Evolutionary conservation across 2,329 filamentous ascomycete genomes (phyloP), one percentile per base, ranked within the genome.

Genomic region (Davidsoniella virescens): DNA sequence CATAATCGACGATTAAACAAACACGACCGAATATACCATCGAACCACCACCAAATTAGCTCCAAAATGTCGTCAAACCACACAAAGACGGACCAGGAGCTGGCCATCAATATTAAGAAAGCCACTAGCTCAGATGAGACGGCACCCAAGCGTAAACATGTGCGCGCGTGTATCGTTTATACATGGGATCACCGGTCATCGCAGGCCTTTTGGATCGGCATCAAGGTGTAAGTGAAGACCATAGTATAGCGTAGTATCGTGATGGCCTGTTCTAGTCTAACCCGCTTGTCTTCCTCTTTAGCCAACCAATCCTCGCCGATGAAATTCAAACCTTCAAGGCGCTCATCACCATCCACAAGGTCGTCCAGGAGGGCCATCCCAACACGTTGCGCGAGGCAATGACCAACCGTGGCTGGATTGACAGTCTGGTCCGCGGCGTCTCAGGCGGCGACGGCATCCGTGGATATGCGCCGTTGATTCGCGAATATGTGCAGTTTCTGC

Each of bases 261-360:
- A 16, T 25, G 23, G 10, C 17, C 6, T 37, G 4, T 44, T 18
- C 47, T 40, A 29, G 17, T 46, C 52, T 55, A 16, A 52, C 20
- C 23, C 17, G 10, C 18, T 26, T 16, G 3, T 39, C 39, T 37
- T 17, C 10, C 6, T 49, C 12, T 39, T 58, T 20, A 93, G 86
- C 60, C 90, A 96, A 69, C 92, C 92, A n/a, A 87, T 98, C 61
- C 78, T 96, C 56, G 90, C 92, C 65, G 92, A 98, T 63, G 92
- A 98, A 70, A 82, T 98, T 38, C 92, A 98, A 70, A 96, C 92
- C 3, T 98, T 96, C 75, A 98, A 98, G 66, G 88, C 92, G 44
- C 76, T 98, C 54, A 95, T 96, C 61, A 96, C 87, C 18, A 79
- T 96, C 56, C 92, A 98, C 70, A 95, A 96, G 65, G 90, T 98